A percentile compares a stretch with the other conserved stretches of the same genome.
These are phyloP conservation scores for Backusella tuberculispora DNA, from an alignment of 192 early-diverging fungal species.

Conservation along the genomic window DNA sequence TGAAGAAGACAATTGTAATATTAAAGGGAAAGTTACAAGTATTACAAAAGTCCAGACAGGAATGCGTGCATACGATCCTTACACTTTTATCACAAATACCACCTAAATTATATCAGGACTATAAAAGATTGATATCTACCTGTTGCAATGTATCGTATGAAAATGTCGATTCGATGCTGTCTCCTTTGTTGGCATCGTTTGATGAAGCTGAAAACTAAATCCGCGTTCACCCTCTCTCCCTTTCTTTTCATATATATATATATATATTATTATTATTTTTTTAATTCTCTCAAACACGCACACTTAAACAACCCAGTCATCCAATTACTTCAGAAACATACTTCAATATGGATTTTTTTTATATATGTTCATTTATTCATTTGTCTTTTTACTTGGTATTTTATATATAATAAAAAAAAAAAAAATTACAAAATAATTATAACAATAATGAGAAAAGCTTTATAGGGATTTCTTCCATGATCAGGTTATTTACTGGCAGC, in stretches of 20 bases:
- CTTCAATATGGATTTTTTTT: too few species aligned
- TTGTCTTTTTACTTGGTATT: too few species aligned
- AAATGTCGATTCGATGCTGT: slow-evolving; percentile 62
- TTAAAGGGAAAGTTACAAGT: slow-evolving; percentile 20
- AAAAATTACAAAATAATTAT: too few species aligned
- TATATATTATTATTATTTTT: too few species aligned
- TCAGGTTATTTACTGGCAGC: too few species aligned
- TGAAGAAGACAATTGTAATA: slow-evolving; percentile 40
- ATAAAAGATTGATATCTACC: slow-evolving; percentile 67
- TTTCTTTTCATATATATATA: neutral
- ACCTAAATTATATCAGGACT: slow-evolving; percentile 56
- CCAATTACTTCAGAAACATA: too few species aligned
- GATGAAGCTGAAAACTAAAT: slow-evolving; percentile 41
- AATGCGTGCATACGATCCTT: slow-evolving; percentile 48
- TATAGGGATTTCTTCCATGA: too few species aligned
- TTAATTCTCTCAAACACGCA: too few species aligned
- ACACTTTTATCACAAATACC: slow-evolving; percentile 43
- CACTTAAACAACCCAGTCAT: too few species aligned
- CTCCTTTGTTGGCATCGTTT: slow-evolving; percentile 63
- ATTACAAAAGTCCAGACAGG: slow-evolving; percentile 36
- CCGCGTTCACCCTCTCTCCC: neutral
- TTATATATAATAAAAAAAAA: too few species aligned
- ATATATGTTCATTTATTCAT: too few species aligned
- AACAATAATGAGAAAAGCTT: too few species aligned
- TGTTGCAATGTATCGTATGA: slow-evolving; percentile 69